A percentile compares a stretch with the other conserved stretches of the same genome.
Evolutionary conservation across 257 asterid species (phyloP).

Genomic region (Asclepias syriaca): DNA sequence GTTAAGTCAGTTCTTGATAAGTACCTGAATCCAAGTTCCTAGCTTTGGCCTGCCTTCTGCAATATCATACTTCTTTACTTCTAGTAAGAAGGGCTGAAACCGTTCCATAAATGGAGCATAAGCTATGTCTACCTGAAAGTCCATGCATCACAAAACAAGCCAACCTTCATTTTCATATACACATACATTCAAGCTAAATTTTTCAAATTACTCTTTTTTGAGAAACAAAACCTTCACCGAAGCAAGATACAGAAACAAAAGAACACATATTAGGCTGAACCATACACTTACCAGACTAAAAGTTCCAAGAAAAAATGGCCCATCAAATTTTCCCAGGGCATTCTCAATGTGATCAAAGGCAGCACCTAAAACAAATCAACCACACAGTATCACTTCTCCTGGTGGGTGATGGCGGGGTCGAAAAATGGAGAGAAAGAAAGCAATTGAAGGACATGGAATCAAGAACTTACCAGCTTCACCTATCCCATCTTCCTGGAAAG

Average conservation of each 20-base stretch:
- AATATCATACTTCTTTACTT: constrained; percentile 56
- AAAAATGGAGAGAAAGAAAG: not conserved
- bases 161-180: not conserved
- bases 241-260: not conserved
- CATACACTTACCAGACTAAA: constrained; percentile 59
- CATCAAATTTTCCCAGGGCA: constrained; percentile 63
- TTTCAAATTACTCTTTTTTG: not conserved
- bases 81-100: constrained; percentile 42
- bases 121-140: constrained; percentile 73
- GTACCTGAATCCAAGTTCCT: constrained; percentile 72
- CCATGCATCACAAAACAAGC: not conserved
- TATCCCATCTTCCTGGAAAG: constrained; percentile 47
- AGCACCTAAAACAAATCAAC: constrained; percentile 30
- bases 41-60: constrained; percentile 56
- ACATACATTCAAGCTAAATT: not conserved
- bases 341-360: constrained; percentile 64
- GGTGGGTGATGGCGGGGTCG: not conserved
- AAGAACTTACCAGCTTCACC: constrained; percentile 42
- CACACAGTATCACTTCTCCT: constrained; percentile 8
- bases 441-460: not conserved
- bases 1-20: too few relatives aligned
- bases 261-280: not conserved
- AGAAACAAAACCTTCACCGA: not conserved
- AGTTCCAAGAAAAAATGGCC: constrained; percentile 76
- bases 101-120: constrained; percentile 72